Evolutionary conservation across 2,329 filamentous ascomycete species (phyloP), one percentile per base, ranked within the genome.

Genomic region (Rasamsonia emersonii): DNA sequence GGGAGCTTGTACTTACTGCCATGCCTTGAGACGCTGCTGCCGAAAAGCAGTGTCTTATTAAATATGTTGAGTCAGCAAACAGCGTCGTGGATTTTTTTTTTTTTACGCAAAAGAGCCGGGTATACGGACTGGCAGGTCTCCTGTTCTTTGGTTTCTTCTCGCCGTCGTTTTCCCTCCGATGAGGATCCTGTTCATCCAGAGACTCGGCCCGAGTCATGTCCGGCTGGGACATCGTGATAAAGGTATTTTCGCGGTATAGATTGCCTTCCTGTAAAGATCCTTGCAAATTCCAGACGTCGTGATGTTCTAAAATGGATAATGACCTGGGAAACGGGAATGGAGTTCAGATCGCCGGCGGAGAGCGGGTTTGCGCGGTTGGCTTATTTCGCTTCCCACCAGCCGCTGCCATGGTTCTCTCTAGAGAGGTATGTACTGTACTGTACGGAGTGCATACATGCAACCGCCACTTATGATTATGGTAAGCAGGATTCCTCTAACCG

Each of bases 11-110:
- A 33, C 86, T 63, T 70, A 93, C 82, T 98, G 91, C 91, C 91
- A 98, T 67, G 91, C 91, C 66, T 96, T 95, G 61, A 98, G 66
- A 56, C 91, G 79, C 64, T 98, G 91, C 59, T 98, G 91, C 50
- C 91, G 77, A 58, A 96, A 98, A 8, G 91, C 91, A 38, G 89
- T 96, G 66, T 96, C 86, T 93, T 53, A 35, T 31, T 20, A 28
- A 39, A 32, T 15, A 19, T 19, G 23, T 8, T 21, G 14, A 25
- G 13, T 20, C 14, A 30, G 27, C 11, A 30, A 9, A 18, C 11
- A 8, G 9, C 18, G 15, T 23, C 24, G n/a, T 15, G 23, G 11
- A 18, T 13, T 8, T 15, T 17, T 9, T 28, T 11, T 28, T 16
- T 15, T 5, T 21, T 11, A 9, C 23, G 19, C 19, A 11, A n/a